Base-by-base conservation (phyloP, 441 rosid species). In the Sinapis alba region DNA sequence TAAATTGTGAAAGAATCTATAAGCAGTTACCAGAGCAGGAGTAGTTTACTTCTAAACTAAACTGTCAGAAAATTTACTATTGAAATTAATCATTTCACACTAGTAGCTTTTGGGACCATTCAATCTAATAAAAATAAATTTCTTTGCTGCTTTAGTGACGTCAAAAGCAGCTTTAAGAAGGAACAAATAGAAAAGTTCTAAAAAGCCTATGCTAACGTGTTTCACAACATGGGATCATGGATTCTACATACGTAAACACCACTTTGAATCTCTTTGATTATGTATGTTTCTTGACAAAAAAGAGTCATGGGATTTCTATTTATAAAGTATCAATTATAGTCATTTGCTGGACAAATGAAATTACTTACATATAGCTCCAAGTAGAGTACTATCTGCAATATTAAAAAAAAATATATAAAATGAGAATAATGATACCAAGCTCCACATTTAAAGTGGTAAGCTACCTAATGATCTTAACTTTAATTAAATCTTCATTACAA, bases 341-440 rank as follows among this genome's bases (percentile, higher is more conserved):
- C 36, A 61, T 19, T 12, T 43, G 60, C 6, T 62, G 51, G 58
- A 75, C 4, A 18, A 69, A 16, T 64, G 67, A 5, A 65, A 57
- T 71, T 69, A 90, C 99, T 89, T 90, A 91, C 99, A 81, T 93
- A 93, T 76, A 96, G 81, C 82, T 96, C 99, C 86, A 69, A 81
- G 38, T 96, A 93, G 20, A 96, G 71, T 76, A 93, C 82, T 56
- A 96, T 83, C 99, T 95, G 98, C 90, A 88, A 54, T 64, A 7
- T 23, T 32, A 75, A 62, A 78, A 60, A 69, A 61, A 54, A 12
- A 2, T 12, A 26, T 60, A 53, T 28, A 59, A 51, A 51, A 9
- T 34, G 43, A 73, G 3, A 34, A 7, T 11, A 19, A 59, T 53
- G 32, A 20, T 59, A 70, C 53, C 72, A 69, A 71, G 4, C 4